These are phyloP conservation scores for Porcisia deanei DNA, from an alignment of 208 protist species.

Conservation along the genomic window DNA sequence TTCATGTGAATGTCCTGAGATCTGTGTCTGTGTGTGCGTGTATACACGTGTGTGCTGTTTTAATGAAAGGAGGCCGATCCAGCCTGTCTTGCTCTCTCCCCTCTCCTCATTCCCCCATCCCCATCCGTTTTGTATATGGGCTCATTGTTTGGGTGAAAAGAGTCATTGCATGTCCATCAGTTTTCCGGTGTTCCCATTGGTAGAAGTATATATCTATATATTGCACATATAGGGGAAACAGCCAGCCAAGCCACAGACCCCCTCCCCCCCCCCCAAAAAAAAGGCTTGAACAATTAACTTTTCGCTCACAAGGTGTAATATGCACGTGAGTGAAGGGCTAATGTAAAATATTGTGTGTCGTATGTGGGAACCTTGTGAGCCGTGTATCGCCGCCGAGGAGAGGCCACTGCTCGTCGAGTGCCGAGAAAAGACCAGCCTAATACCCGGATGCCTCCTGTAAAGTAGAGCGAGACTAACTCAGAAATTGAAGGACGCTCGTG, in stretches of 20 bases:
- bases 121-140: not conserved
- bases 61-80: not conserved
- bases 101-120: no score
- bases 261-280: no score
- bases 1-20: not conserved
- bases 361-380: not conserved
- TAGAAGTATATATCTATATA: no score
- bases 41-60: not conserved
- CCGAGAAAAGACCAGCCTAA: not conserved
- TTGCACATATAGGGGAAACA: no score
- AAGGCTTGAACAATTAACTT: no score
- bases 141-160: no score
- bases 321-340: not conserved
- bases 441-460: not conserved
- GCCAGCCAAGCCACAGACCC: no score
- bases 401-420: not conserved
- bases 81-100: not conserved
- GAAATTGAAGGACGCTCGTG: not conserved
- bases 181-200: no score
- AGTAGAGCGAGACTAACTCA: not conserved
- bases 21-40: no score
- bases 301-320: not conserved
- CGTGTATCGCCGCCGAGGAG: not conserved
- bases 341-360: not conserved
- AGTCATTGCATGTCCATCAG: no score